Percentiles rank a stretch among this genome's conserved stretches.
Evolutionary conservation across 2,329 filamentous ascomycete genomes (phyloP).

Genomic region (Colletotrichum lini): DNA sequence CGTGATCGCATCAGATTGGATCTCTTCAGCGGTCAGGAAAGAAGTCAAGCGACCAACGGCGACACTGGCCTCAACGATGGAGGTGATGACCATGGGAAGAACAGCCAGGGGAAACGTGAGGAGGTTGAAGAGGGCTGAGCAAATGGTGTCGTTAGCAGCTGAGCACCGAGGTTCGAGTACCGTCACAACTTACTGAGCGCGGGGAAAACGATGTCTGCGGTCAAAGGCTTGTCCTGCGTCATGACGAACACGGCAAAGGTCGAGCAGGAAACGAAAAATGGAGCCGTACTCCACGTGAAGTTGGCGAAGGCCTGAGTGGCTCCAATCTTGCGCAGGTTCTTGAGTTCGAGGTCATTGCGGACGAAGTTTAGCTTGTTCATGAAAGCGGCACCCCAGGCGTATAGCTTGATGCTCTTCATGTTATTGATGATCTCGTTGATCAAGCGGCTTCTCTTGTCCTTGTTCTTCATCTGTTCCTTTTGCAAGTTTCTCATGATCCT

Average conservation of each 20-base stretch:
- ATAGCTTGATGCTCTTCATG: slow-evolving; percentile 99
- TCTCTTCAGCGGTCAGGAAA: slow-evolving; percentile 89
- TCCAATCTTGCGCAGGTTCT: slow-evolving; percentile 95
- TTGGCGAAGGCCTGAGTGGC: slow-evolving; percentile 95
- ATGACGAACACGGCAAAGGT: slow-evolving; percentile 96
- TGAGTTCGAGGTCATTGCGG: slow-evolving; percentile 94
- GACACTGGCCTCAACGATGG: slow-evolving; percentile 95
- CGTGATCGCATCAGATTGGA: slow-evolving; percentile 87
- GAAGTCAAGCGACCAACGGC: slow-evolving; percentile 88
- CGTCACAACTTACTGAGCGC: slow-evolving; percentile 64
- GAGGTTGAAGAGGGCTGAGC: slow-evolving; percentile 90
- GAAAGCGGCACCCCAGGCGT: slow-evolving; percentile 96
- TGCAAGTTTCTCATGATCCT: slow-evolving; percentile 94
- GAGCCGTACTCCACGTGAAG: slow-evolving; percentile 98
- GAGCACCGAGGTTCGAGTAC: background rate
- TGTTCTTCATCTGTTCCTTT: slow-evolving; percentile 99
- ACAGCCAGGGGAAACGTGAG: slow-evolving; percentile 95
- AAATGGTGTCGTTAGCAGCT: slow-evolving; percentile 11
- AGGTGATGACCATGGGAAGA: slow-evolving; percentile 97
- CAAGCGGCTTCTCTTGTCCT: slow-evolving; percentile 90
- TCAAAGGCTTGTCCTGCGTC: slow-evolving; percentile 84
- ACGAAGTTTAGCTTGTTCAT: slow-evolving; percentile 98
- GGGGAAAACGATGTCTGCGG: slow-evolving; percentile 96
- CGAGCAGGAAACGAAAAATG: slow-evolving; percentile 96
- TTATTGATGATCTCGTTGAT: slow-evolving; percentile 99